phyloP scores from a whole-genome alignment of 2,329 filamentous ascomycete genomes.

The Graphilbum sp. region DNA sequence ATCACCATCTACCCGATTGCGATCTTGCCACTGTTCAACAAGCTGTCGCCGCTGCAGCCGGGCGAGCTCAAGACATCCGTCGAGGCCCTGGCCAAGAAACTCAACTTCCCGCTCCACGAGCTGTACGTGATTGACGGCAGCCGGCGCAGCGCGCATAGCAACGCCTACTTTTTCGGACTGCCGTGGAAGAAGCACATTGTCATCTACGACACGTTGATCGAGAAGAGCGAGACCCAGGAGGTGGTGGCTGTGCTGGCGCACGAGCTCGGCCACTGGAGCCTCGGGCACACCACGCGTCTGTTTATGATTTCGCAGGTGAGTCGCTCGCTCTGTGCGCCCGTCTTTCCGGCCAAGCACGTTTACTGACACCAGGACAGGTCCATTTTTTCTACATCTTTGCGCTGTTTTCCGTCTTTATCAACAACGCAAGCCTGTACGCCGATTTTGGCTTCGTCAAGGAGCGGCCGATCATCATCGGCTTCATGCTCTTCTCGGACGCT shows the following conservation, averaged over 20 bases:
- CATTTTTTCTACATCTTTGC: conserved; percentile 96
- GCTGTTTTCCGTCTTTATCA: conserved; percentile 92
- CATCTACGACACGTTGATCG: conserved; percentile 93
- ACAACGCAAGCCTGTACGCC: conserved; percentile 80
- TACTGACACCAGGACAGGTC: conserved; percentile 37
- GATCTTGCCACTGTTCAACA: conserved; percentile 95
- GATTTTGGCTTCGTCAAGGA: conserved; percentile 77
- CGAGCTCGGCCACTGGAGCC: conserved; percentile 92
- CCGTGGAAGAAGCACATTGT: conserved; percentile 99
- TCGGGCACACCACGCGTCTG: conserved; percentile 84
- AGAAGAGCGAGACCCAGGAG: conserved; percentile 83
- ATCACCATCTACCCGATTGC: conserved; percentile 93
- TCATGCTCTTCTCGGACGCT: conserved; percentile 95
- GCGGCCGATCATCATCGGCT: conserved; percentile 88
- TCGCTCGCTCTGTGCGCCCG: not conserved
- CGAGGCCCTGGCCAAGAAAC: conserved; percentile 63
- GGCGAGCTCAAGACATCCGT: conserved; percentile 79
- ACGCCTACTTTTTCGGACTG: conserved; percentile 86
- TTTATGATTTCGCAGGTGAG: conserved; percentile 71
- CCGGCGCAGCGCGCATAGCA: conserved; percentile 76
- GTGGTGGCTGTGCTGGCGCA: conserved; percentile 91
- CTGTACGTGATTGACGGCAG: conserved; percentile 90
- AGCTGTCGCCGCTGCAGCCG: conserved; percentile 78
- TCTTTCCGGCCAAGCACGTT: not conserved
- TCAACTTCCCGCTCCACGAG: conserved; percentile 85